Evolutionary conservation across 345 rosid genomes (phyloP).

Genomic region (Tarenaya hassleriana): DNA sequence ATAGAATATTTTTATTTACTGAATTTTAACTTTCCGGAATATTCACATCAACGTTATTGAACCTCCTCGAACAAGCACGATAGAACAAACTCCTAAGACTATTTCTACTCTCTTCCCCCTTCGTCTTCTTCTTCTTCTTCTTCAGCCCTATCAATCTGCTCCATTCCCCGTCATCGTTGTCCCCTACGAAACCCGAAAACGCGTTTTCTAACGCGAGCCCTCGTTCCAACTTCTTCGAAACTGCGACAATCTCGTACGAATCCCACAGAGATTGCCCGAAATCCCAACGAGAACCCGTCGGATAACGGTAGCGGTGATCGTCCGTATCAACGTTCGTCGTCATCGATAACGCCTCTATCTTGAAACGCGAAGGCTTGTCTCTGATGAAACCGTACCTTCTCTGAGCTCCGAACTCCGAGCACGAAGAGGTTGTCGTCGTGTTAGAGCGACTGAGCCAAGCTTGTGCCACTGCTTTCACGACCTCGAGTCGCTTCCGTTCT

Average conservation of each 20-base stretch:
- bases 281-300: constrained; percentile 47
- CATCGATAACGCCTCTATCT: constrained; percentile 41
- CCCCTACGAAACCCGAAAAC: constrained; percentile 23
- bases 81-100: constrained; percentile 63
- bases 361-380: constrained; percentile 62
- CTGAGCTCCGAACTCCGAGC: constrained; percentile 48
- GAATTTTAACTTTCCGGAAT: too few relatives aligned
- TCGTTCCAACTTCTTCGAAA: constrained; percentile 53
- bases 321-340: neutral
- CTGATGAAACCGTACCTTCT: constrained; percentile 34
- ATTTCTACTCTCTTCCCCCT: constrained; percentile 39
- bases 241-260: constrained; percentile 62
- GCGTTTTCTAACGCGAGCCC: constrained; percentile 37
- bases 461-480: constrained; percentile 83
- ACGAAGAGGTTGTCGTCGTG: constrained; percentile 28
- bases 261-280: constrained; percentile 66
- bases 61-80: constrained; percentile 48
- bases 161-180: neutral
- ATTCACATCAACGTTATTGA: constrained; percentile 13
- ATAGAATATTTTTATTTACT: too few relatives aligned
- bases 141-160: constrained; percentile 15
- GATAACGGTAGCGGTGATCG: constrained; percentile 16
- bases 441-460: constrained; percentile 68
- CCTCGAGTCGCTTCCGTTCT: constrained; percentile 35
- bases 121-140: constrained; percentile 20